phyloP scores from a whole-genome alignment of 306 rosid species.

The Ammopiptanthus mongolicus region DNA sequence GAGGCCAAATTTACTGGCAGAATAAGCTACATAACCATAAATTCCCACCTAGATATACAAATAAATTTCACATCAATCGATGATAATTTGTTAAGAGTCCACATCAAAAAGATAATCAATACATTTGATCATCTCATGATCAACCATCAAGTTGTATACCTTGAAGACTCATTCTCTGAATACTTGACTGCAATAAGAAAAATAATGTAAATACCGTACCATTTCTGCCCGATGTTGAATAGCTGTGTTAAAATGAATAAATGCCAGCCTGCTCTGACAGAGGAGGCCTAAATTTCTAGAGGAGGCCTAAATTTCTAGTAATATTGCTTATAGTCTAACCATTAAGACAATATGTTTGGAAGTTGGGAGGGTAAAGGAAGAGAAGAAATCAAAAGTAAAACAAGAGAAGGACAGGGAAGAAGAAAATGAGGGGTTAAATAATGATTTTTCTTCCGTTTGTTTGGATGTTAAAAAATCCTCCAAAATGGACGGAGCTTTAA shows the following conservation, averaged over 20 bases:
- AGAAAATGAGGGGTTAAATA: not conserved
- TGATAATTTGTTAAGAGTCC: not conserved
- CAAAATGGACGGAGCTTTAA: not conserved
- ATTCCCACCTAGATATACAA: constrained; percentile 63
- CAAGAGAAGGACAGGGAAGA: not conserved
- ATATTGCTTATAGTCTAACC: not conserved
- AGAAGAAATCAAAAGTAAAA: not conserved
- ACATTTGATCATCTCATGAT: not conserved
- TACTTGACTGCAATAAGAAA: not conserved
- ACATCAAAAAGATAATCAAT: not conserved
- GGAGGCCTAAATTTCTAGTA: not conserved
- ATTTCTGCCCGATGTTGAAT: not conserved
- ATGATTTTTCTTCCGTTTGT: not conserved
- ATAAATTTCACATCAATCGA: constrained; percentile 11
- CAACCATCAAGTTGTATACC: not conserved
- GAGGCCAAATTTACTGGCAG: constrained; percentile 87
- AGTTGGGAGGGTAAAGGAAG: not conserved
- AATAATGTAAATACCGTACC: not conserved
- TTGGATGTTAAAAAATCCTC: not conserved
- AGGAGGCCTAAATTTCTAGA: too few species aligned
- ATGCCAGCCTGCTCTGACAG: not conserved
- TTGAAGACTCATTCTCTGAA: not conserved
- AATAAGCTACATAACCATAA: constrained; percentile 85
- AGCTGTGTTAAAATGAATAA: not conserved
- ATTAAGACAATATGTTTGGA: not conserved